Conservation (phyloP, 1,284 basidiomycete genomes). For the Xerocomus nothofagi region DNA sequence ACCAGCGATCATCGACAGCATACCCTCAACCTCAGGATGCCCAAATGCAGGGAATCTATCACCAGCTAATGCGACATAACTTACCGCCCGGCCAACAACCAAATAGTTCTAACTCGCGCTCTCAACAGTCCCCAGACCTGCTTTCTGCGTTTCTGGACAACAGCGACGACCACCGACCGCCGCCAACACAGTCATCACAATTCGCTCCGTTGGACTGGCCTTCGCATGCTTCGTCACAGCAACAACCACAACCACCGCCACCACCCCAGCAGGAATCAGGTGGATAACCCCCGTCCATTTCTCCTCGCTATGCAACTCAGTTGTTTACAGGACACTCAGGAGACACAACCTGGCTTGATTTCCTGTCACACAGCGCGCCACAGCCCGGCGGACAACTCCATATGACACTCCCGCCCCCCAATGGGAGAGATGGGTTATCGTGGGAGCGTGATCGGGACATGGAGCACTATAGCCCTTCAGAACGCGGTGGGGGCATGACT, state of each 20-base stretch:
- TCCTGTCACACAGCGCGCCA: conserved; percentile 30
- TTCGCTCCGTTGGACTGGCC: conserved; percentile 32
- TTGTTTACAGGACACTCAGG: conserved; percentile 24
- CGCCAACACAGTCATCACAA: conserved; percentile 25
- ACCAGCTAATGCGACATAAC: conserved; percentile 34
- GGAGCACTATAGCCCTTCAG: conserved; percentile 31
- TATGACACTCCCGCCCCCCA: conserved; percentile 30
- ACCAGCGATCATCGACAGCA: conserved; percentile 21
- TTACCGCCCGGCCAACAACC: conserved; percentile 21
- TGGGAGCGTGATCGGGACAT: conserved; percentile 33
- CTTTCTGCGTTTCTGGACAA: conserved; percentile 35
- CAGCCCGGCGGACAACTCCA: conserved; percentile 28
- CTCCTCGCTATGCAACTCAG: conserved; percentile 7
- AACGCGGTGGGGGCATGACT: conserved; percentile 26
- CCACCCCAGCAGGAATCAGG: conserved; percentile 30
- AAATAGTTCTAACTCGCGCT: conserved; percentile 20
- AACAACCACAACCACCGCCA: conserved; percentile 18
- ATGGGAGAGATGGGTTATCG: conserved; percentile 28
- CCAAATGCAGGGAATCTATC: conserved; percentile 36
- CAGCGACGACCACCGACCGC: conserved; percentile 27
- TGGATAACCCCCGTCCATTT: neutral
- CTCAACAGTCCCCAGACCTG: conserved; percentile 28
- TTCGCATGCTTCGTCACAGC: conserved; percentile 28
- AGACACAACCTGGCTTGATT: conserved; percentile 34
- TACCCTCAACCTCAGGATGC: conserved; percentile 33